Conservation (phyloP, 192 early-diverging fungal genomes). For the Chytriomyces sp. region DNA sequence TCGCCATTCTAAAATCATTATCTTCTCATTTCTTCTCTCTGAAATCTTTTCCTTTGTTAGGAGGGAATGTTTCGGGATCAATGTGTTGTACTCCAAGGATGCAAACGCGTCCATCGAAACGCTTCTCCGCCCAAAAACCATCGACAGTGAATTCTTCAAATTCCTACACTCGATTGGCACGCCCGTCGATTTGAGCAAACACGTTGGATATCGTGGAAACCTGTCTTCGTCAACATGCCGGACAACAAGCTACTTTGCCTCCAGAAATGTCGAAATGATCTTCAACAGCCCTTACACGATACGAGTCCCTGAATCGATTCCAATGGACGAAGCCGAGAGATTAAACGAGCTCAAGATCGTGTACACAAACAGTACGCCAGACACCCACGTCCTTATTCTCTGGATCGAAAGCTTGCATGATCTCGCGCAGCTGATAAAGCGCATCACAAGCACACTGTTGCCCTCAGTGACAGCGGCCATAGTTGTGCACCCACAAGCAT, state of each 20-base stretch:
- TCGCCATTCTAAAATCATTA: background rate
- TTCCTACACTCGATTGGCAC: conserved; percentile 75
- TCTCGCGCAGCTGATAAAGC: background rate
- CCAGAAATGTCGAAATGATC: conserved; percentile 68
- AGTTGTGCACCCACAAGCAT: conserved; percentile 71
- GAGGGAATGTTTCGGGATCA: conserved; percentile 72
- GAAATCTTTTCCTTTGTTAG: conserved; percentile 18
- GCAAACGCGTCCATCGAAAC: conserved; percentile 56
- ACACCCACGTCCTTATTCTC: conserved; percentile 71
- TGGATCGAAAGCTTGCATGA: conserved; percentile 72
- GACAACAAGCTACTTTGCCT: conserved; percentile 74
- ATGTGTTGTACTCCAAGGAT: conserved; percentile 67
- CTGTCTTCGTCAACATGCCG: conserved; percentile 57
- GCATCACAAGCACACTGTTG: conserved; percentile 14
- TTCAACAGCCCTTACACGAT: conserved; percentile 70
- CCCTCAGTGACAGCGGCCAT: conserved; percentile 57
- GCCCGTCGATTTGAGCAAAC: conserved; percentile 67
- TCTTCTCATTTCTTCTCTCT: background rate
- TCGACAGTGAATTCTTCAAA: conserved; percentile 67
- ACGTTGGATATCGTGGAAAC: conserved; percentile 70
- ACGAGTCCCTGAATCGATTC: background rate
- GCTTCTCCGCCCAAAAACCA: conserved; percentile 50
- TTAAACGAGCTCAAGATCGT: conserved; percentile 8
- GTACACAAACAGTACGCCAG: conserved; percentile 48
- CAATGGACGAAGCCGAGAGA: background rate